Evolutionary conservation across 306 rosid genomes (phyloP), one percentile per base, ranked within the genome.

Genomic region (Lotus japonicus): DNA sequence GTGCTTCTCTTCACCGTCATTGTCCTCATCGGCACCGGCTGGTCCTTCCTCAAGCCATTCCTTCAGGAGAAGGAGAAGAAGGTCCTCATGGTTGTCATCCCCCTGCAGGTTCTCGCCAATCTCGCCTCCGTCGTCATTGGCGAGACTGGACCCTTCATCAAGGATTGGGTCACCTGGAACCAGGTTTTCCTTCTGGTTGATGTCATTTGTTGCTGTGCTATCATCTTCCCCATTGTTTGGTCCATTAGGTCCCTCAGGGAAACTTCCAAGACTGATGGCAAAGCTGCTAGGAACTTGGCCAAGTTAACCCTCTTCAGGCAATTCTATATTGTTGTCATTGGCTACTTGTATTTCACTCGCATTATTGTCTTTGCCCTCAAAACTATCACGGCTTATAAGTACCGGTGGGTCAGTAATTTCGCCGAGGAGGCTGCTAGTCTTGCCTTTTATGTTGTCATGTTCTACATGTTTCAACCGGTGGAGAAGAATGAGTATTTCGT

Each of bases 261-360:
- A 84, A 91, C 97, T 2, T 91, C 97, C 6, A 91, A 91, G 50
- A 91, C 97, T 0, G 97, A 91, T n/a, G 96, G 97, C 5, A 91
- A 91, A 64, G 97, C 96, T 5, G 97, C 96, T 0, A 75, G 86
- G 75, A 91, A 88, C 57, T 66, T 91, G 75, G 91, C 96, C 0
- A 91, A 91, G 79, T 53, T 91, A 77, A 83, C 88, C 1, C 97
- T 91, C 11, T 91, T 91, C 72, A 80, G 97, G 76, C 97, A 86
- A 43, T 91, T 91, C 42, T 91, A 91, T 69, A 82, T 91, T 62
- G 91, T 88, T 44, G 97, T 91, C 6, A 88, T 91, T 46, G 92
- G 97, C 2, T 91, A 91, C 70, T 71, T 91, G 77, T 91, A 91
- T 23, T 91, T 91, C 76, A 91, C 97, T 0, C 75, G 96, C 26